These are phyloP conservation scores for Microsporum canis DNA, from an alignment of 2,329 filamentous ascomycete genomes.

Conservation along the genomic window DNA sequence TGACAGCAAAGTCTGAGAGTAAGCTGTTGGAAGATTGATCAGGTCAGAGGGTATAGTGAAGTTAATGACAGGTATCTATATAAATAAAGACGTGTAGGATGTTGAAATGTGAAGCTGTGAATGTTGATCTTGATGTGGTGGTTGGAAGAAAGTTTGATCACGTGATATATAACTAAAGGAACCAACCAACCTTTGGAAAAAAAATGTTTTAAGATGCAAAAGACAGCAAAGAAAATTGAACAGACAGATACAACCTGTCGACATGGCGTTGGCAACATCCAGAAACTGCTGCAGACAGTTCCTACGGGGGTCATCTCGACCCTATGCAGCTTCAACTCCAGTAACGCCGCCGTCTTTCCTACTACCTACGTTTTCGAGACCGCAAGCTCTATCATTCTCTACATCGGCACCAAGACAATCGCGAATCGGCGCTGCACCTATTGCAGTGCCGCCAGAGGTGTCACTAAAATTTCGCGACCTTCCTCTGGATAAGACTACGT, in stretches of 20 bases:
- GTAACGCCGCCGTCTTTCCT: conserved; percentile 54
- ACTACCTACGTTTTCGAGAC: conserved; percentile 53
- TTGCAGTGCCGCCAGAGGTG: conserved; percentile 75
- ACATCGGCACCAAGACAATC: conserved; percentile 56
- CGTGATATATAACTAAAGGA: background rate
- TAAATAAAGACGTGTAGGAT: background rate
- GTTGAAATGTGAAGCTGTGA: background rate
- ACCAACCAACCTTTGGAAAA: background rate
- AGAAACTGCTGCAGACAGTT: conserved; percentile 50
- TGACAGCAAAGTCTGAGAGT: background rate
- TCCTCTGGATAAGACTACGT: conserved; percentile 43
- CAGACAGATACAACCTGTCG: background rate
- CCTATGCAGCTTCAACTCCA: conserved; percentile 31
- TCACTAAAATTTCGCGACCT: conserved; percentile 58
- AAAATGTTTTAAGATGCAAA: background rate
- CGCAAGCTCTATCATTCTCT: conserved; percentile 50
- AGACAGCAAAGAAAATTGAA: background rate
- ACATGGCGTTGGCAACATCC: conserved; percentile 33
- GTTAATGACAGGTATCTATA: background rate
- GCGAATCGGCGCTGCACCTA: conserved; percentile 72
- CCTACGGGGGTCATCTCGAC: conserved; percentile 36
- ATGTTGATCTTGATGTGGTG: background rate
- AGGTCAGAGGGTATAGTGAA: background rate
- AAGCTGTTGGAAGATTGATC: background rate
- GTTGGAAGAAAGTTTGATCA: background rate